phyloP scores from a whole-genome alignment of 2,329 filamentous ascomycete species.

The Microascus cirrosus region DNA sequence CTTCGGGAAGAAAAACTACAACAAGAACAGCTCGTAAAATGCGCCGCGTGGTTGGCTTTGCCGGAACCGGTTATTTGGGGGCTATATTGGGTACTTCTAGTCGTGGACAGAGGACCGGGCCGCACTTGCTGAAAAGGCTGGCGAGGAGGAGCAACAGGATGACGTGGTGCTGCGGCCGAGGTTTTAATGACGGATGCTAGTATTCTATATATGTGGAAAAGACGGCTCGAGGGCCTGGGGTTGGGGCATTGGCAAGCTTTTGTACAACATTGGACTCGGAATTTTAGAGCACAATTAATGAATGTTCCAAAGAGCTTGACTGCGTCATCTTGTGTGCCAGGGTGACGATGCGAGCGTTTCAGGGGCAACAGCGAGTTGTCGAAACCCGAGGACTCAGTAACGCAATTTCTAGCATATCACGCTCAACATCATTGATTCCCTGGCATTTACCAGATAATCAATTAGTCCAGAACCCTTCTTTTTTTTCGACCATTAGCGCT shows the following conservation, averaged over 20 bases:
- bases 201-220: not conserved
- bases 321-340: not conserved
- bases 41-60: not conserved
- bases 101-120: not conserved
- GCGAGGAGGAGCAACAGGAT: not conserved
- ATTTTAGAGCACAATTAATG: conserved; percentile 4
- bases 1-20: conserved; percentile 77
- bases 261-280: not conserved
- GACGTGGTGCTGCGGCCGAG: not conserved
- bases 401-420: not conserved
- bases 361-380: not conserved
- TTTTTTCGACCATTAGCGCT: too few relatives aligned
- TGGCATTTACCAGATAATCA: not conserved
- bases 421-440: not conserved
- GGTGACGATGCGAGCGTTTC: not conserved
- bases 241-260: not conserved
- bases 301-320: not conserved
- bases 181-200: not conserved
- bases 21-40: conserved; percentile 43
- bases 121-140: not conserved
- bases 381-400: not conserved
- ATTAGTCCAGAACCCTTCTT: not conserved
- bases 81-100: not conserved
- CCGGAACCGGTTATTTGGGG: not conserved
- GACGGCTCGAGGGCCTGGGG: not conserved